A percentile compares a stretch with the other conserved stretches of the same genome.
Evolutionary conservation across 2,329 filamentous ascomycete species (phyloP).

Genomic region (Akanthomyces lecanii): DNA sequence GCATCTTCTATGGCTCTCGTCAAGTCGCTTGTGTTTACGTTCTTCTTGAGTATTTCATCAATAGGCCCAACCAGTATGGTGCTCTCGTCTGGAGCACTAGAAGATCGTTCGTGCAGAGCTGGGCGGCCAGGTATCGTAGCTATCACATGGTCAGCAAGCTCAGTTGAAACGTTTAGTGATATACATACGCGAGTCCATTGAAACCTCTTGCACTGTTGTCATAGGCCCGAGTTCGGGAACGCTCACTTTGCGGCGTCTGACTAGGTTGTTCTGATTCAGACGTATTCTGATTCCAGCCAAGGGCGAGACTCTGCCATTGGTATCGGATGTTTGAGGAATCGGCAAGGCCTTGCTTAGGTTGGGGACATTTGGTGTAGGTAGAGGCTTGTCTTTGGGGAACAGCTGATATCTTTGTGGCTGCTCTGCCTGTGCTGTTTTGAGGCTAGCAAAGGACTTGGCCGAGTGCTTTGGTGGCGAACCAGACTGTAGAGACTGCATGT

Average conservation of each 20-base stretch:
- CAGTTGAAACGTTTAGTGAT: not conserved
- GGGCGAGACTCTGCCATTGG: conserved; percentile 35
- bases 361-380: conserved; percentile 28
- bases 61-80: not conserved
- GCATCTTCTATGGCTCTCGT: conserved; percentile 24
- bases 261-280: conserved; percentile 54
- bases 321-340: not conserved
- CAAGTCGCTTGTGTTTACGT: conserved; percentile 25
- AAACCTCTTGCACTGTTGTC: conserved; percentile 63
- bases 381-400: conserved; percentile 52
- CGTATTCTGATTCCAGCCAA: conserved; percentile 43
- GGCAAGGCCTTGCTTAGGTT: conserved; percentile 35
- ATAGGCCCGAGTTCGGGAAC: conserved; percentile 62
- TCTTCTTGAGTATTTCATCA: conserved; percentile 13
- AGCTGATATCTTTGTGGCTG: conserved; percentile 54
- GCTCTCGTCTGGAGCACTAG: conserved; percentile 52
- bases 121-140: conserved; percentile 65
- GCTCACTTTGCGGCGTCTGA: conserved; percentile 58
- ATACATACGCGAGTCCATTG: conserved; percentile 67
- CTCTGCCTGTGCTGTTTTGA: conserved; percentile 57
- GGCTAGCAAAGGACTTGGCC: conserved; percentile 47
- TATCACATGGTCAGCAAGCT: conserved; percentile 30
- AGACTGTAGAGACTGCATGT: conserved; percentile 19
- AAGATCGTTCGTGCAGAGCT: conserved; percentile 60
- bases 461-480: conserved; percentile 20